Percentiles rank a stretch among this genome's conserved stretches.
Evolutionary conservation across 1,139 yeast species (phyloP).

Genomic region (Arxiozyma slooffiae): DNA sequence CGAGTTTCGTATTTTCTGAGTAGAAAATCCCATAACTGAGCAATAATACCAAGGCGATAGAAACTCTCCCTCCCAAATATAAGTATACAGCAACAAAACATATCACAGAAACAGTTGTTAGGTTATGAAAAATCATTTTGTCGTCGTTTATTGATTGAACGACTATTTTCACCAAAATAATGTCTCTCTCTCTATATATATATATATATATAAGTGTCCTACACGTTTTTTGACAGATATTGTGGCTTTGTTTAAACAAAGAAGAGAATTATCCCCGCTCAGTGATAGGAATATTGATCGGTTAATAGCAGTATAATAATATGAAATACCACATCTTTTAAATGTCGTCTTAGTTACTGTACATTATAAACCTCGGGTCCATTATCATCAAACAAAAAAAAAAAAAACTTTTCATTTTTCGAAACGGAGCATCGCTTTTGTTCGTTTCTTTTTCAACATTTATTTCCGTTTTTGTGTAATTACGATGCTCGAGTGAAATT

Average conservation of each 20-base stretch:
- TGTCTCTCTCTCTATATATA: too few species aligned
- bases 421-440: not conserved
- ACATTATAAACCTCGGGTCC: not conserved
- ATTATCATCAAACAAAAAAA: too few species aligned
- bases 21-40: conserved; percentile 25
- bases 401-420: not conserved
- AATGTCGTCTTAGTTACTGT: too few species aligned
- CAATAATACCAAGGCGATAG: conserved; percentile 26
- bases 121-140: not conserved
- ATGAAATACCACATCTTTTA: too few species aligned
- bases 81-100: conserved; percentile 7
- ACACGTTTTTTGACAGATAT: too few species aligned
- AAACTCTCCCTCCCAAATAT: conserved; percentile 32
- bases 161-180: not conserved
- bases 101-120: conserved; percentile 3
- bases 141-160: not conserved
- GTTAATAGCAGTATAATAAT: too few species aligned
- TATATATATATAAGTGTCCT: too few species aligned
- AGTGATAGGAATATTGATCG: too few species aligned
- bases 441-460: not conserved
- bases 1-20: conserved; percentile 3
- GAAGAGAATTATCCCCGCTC: too few species aligned
- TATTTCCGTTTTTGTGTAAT: not conserved
- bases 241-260: too few species aligned
- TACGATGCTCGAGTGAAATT: not conserved